Base-by-base conservation (phyloP, 768 basidiomycete species). In the Neoboletus brunneissimus region DNA sequence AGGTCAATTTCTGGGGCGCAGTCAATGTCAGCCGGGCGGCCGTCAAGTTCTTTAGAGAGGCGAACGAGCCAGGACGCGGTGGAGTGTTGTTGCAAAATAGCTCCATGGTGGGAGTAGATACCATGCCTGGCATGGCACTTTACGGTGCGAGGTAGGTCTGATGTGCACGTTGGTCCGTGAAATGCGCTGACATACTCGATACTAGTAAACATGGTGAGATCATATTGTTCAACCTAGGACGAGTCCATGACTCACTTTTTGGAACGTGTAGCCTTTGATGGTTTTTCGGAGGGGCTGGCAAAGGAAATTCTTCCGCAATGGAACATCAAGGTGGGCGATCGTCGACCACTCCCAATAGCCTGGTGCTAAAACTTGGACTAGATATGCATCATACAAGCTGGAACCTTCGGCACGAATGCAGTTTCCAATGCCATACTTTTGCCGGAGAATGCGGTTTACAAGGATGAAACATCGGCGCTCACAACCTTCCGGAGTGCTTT, bases 271-370 rank as follows among this genome's bases (percentile, higher is more conserved):
- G 73, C 73, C 0, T 29, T 75, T 1, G 75, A 77, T 46, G 74
- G 69, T 3, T 64, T 75, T 46, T 72, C 68, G 1, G 66, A 73
- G 53, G 50, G 69, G 4, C 54, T 78, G 5, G 60, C 65, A 1
- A 65, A 64, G 40, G 79, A 80, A 49, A 38, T 79, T 41, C 64
- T 67, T 18, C 76, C 75, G 1, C 63, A 62, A 13, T 80, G 79
- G 77, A 79, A 78, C 54, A 78, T 78, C 62, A 60, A 53, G 53
- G 60, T 59, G 5, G 23, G 57, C 18, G 3, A 11, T 3, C 5
- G 23, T 16, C 16, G 0, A 45, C n/a, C 13, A n/a, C 6, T 2
- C 23, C 34, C 35, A 6, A 13, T 29, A 25, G 3, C 43, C 13
- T 5, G 12, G 5, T 7, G 22, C 29, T 23, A 41, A 29, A n/a